Evolutionary conservation across 2,329 filamentous ascomycete genomes (phyloP).

Genomic region (Ophiostoma quercus): DNA sequence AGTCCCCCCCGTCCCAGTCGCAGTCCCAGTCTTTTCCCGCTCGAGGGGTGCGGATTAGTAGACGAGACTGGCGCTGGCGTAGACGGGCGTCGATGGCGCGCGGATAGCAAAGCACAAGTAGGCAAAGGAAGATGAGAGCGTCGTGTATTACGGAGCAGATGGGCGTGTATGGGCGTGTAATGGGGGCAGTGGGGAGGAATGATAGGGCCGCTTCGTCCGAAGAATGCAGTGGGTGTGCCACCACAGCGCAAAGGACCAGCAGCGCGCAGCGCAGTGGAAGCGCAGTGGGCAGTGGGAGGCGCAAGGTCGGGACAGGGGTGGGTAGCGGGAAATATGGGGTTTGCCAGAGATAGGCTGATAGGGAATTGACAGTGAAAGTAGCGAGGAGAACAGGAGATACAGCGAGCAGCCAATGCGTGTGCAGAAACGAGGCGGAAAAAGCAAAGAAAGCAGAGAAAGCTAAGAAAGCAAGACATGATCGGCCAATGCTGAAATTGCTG

Average conservation of each 20-base stretch:
- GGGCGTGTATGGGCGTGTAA: constrained; percentile 15
- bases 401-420: background rate
- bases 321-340: constrained; percentile 26
- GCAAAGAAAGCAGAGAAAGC: constrained; percentile 13
- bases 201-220: constrained; percentile 28
- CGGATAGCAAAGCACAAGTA: constrained; percentile 12
- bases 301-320: constrained; percentile 23
- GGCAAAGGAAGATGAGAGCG: constrained; percentile 18
- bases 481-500: background rate
- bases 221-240: constrained; percentile 26
- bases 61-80: background rate
- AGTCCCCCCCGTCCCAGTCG: too few species aligned
- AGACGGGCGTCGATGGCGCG: constrained; percentile 20
- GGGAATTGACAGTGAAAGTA: constrained; percentile 22
- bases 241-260: constrained; percentile 15
- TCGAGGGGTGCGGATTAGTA: constrained; percentile 1
- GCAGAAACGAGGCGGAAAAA: background rate
- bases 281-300: constrained; percentile 18
- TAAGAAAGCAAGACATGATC: constrained; percentile 27
- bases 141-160: constrained; percentile 17
- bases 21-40: constrained; percentile 3
- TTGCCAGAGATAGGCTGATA: constrained; percentile 21
- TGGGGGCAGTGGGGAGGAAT: constrained; percentile 22
- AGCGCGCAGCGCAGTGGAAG: constrained; percentile 1
- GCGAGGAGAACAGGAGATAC: background rate